Base-by-base conservation (phyloP, 1,284 basidiomycete species). In the Ustilago sp. region DNA sequence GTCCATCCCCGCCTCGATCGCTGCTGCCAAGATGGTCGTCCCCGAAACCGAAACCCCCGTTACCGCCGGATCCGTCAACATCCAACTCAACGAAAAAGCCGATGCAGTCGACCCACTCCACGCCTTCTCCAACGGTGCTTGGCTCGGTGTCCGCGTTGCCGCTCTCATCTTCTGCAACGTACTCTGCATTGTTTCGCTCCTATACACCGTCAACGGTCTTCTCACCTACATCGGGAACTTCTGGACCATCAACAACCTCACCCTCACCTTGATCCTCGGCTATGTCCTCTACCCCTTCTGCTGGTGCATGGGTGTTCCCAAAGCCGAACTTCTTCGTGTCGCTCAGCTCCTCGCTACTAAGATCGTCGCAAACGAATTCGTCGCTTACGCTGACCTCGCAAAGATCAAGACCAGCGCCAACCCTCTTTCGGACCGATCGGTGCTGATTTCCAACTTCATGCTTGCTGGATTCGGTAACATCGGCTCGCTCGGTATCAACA, bases 1-100 rank as follows among this genome's bases (percentile, higher is more conserved):
- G 94, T 93, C 92, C 84, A 96, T 96, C 81, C 94, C 94, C 11
- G 94, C 94, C 1, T 94, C 94, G 12, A 94, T 96, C 84, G 90
- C 94, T 3, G 94, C 95, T 78, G 92, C 91, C 85, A 96, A 96
- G 88, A 88, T 95, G 81, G 91, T 93, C 54, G 82, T 91, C 23
- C 94, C 94, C 2, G 94, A 96, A 87, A 87, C 89, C 50, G 93
- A 94, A 54, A 92, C 93, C 80, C 93, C 94, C 52, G 89, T 94
- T 63, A 95, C 94, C 38, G 91, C 92, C 59, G 94, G 94, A 19
- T 89, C 88, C 36, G 89, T 94, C 72, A 89, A 92, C 63, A 89
- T 95, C 63, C 92, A 94, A 85, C 91, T 92, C 76, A 93, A 92
- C 63, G 81, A 82, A 39, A 80, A 86, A 56, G 88, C 89, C 53